Percentiles rank a stretch among this genome's conserved stretches.
phyloP scores from a whole-genome alignment of 2,329 filamentous ascomycete species.

The Pseudogymnoascus sp. region DNA sequence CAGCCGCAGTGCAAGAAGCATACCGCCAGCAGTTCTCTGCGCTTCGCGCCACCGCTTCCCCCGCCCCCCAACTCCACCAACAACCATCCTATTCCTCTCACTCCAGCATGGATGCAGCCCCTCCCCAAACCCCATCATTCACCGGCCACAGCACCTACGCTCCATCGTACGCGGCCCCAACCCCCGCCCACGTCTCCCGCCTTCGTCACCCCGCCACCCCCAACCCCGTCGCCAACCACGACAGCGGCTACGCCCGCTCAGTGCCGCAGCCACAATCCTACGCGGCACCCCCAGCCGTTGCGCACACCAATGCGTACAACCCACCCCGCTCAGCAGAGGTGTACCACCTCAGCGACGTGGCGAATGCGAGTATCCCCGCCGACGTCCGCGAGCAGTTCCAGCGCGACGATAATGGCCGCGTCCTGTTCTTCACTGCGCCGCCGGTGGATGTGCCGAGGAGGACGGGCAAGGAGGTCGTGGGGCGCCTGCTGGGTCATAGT shows the following conservation, averaged over 20 bases:
- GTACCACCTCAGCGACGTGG: slow-evolving; percentile 53
- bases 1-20: slow-evolving; percentile 15
- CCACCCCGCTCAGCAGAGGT: slow-evolving; percentile 54
- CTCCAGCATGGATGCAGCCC: slow-evolving; percentile 14
- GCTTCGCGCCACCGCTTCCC: slow-evolving; percentile 21
- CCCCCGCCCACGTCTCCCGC: slow-evolving; percentile 13
- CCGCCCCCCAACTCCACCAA: slow-evolving; percentile 24
- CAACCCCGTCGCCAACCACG: slow-evolving; percentile 10
- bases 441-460: slow-evolving; percentile 41
- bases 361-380: slow-evolving; percentile 54
- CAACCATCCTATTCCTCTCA: slow-evolving; percentile 25
- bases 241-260: slow-evolving; percentile 6
- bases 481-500: slow-evolving; percentile 35
- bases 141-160: slow-evolving; percentile 17
- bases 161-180: slow-evolving; percentile 14
- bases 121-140: background rate
- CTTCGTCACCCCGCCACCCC: slow-evolving; percentile 23
- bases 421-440: slow-evolving; percentile 61
- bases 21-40: slow-evolving; percentile 25
- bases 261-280: background rate
- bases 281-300: background rate
- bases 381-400: slow-evolving; percentile 60
- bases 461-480: slow-evolving; percentile 13
- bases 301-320: slow-evolving; percentile 40
- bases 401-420: slow-evolving; percentile 52